Evolutionary conservation across 352 stramenopile species (phyloP), one percentile per base, ranked within the genome.

Genomic region (Globisporangium viniferum): DNA sequence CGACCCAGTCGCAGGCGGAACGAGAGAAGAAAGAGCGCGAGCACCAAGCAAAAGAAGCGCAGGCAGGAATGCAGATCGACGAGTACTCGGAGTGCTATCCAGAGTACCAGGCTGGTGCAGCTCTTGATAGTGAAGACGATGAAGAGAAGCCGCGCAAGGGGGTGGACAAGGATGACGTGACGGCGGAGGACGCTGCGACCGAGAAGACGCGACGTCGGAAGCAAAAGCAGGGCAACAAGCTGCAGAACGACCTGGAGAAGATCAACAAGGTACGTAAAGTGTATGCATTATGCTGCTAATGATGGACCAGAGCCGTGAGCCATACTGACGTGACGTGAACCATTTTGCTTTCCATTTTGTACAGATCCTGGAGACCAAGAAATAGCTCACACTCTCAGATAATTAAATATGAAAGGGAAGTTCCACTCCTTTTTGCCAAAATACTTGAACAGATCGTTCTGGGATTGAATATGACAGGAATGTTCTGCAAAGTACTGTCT

Each of bases 201-300:
- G 74, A 86, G 22, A 82, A 77, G 20, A 58, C 39, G 6, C 76
- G 76, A 31, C 81, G 82, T 18, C 88, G 88, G 64, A 81, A 89
- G 64, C 78, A 91, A 62, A 90, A 89, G 59, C 78, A 86, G 36
- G 78, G 71, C 68, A 90, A 82, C 73, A 91, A 88, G 64, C 69
- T 92, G 12, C 70, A 81, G 44, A 90, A 78, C 62, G 84, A 91
- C 31, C 75, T 92, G 14, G 78, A 87, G 59, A 91, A 91, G 76
- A 88, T 92, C 66, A 89, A 80, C 66, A 83, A 91, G 80, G 81
- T 92, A 68, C 22, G 73, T 65, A 36, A 24, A 24, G 24, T 24
- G 24, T 24, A 24, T 24, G 24, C 24, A 0, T 39, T 49, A 39
- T 59, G 31, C 56, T 75, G 56, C n/a, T 46, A 54, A 41, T 27